Conservation (phyloP, 2,329 filamentous ascomycete species). For the Gaeumannomyces tritici region DNA sequence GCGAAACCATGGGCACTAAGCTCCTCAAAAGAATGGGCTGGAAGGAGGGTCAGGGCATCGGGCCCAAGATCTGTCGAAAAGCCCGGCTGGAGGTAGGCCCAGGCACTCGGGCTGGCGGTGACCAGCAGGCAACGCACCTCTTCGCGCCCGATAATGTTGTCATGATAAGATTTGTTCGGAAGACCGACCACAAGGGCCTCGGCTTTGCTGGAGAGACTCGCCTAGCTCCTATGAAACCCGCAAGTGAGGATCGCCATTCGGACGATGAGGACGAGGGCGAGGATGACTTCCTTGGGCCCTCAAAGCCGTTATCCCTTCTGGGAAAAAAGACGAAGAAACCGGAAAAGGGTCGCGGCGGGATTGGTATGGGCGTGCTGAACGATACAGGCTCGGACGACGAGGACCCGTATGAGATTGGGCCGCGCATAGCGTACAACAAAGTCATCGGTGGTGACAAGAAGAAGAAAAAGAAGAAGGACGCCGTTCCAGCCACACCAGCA, state of each 20-base stretch:
- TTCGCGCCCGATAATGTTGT: conserved; percentile 78
- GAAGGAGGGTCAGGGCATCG: conserved; percentile 88
- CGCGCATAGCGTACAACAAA: conserved; percentile 78
- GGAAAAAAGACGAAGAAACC: conserved; percentile 37
- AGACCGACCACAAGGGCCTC: conserved; percentile 61
- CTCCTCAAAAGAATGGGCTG: conserved; percentile 90
- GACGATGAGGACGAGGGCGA: conserved; percentile 36
- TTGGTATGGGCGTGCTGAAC: conserved; percentile 83
- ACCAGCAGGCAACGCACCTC: conserved; percentile 46
- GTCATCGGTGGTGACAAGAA: conserved; percentile 74
- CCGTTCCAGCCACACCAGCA: conserved; percentile 30
- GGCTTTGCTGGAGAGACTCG: conserved; percentile 54
- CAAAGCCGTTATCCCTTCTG: conserved; percentile 11
- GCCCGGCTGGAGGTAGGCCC: conserved; percentile 54
- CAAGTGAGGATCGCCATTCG: not conserved
- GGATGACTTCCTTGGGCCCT: conserved; percentile 22
- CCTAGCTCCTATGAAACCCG: conserved; percentile 24
- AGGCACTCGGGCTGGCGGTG: conserved; percentile 34
- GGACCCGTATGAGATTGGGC: conserved; percentile 86
- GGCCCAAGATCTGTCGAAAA: conserved; percentile 69
- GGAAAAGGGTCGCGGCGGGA: conserved; percentile 49
- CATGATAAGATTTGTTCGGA: conserved; percentile 57
- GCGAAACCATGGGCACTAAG: conserved; percentile 80
- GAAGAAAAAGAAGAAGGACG: conserved; percentile 52
- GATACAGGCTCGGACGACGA: conserved; percentile 93